Conservation (phyloP, 805 yeast species). For the Candida fluviatilis region DNA sequence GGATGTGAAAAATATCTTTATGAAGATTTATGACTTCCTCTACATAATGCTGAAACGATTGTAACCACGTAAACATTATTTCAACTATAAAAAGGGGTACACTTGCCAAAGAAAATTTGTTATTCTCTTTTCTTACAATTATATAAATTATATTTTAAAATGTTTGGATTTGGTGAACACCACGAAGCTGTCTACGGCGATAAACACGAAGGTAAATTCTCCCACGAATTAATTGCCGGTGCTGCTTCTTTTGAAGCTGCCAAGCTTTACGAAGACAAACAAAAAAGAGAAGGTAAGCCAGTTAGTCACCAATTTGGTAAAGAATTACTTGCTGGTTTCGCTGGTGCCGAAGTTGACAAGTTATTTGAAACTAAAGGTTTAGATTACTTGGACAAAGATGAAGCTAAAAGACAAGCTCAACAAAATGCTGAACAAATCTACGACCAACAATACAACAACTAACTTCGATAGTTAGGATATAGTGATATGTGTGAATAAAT, state of each 20-base stretch:
- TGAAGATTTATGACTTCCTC: too few species aligned
- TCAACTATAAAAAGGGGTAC: too few species aligned
- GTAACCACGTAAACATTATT: too few species aligned
- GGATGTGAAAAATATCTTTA: too few species aligned
- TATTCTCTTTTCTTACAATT: not conserved
- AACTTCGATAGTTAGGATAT: too few species aligned
- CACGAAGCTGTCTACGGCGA: slow-evolving; percentile 27
- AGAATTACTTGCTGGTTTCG: slow-evolving; percentile 25
- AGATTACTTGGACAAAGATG: slow-evolving; percentile 25
- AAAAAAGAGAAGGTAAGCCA: slow-evolving; percentile 29
- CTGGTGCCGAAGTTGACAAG: slow-evolving; percentile 30
- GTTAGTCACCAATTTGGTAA: slow-evolving; percentile 27
- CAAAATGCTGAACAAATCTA: slow-evolving; percentile 17
- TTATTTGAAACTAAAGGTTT: slow-evolving; percentile 31
- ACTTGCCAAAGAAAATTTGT: not conserved
- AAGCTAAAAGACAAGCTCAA: slow-evolving; percentile 22
- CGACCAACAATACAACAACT: slow-evolving; percentile 25
- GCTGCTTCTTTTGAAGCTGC: slow-evolving; percentile 31
- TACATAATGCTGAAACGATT: too few species aligned
- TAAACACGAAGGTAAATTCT: slow-evolving; percentile 25
- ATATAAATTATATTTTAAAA: slow-evolving; percentile 5
- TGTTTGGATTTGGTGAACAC: slow-evolving; percentile 24
- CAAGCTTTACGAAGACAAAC: slow-evolving; percentile 27
- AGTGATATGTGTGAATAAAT: too few species aligned
- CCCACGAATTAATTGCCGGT: slow-evolving; percentile 29